phyloP scores from a whole-genome alignment of 2,329 filamentous ascomycete species.

The Fusarium redolens region DNA sequence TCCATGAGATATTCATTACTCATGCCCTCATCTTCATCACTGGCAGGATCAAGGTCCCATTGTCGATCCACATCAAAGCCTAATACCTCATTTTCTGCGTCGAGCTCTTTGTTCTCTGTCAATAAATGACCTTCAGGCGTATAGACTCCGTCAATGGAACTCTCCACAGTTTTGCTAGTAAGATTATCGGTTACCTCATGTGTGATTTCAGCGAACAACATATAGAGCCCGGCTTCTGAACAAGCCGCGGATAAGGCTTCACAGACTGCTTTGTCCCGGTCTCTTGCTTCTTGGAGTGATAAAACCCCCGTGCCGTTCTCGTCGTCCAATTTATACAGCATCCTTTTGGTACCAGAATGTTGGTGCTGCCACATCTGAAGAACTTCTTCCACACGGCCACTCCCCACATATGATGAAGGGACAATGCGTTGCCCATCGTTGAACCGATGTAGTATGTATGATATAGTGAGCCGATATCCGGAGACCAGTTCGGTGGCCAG shows the following conservation, averaged over 20 bases:
- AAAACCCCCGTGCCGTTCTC: not conserved
- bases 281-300: not conserved
- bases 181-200: not conserved
- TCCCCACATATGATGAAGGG: not conserved
- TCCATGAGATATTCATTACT: not conserved
- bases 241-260: constrained; percentile 1
- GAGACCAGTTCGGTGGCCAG: constrained; percentile 13
- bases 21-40: constrained; percentile 2
- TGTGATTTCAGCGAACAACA: constrained; percentile 22
- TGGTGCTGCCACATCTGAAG: constrained; percentile 8
- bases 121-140: constrained; percentile 1
- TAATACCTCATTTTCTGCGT: constrained; percentile 16
- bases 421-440: not conserved
- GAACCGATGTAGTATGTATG: constrained; percentile 12
- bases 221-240: constrained; percentile 5
- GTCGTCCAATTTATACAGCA: constrained; percentile 19
- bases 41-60: not conserved
- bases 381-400: not conserved
- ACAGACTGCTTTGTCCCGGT: constrained; percentile 7
- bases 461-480: constrained; percentile 21
- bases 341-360: not conserved
- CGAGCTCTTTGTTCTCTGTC: not conserved
- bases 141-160: constrained; percentile 3
- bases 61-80: not conserved
- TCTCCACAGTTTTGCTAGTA: not conserved